Percentiles rank a stretch among this genome's conserved stretches.
These are phyloP conservation scores for Salix caprea DNA, from an alignment of 345 rosid species.

Conservation along the genomic window DNA sequence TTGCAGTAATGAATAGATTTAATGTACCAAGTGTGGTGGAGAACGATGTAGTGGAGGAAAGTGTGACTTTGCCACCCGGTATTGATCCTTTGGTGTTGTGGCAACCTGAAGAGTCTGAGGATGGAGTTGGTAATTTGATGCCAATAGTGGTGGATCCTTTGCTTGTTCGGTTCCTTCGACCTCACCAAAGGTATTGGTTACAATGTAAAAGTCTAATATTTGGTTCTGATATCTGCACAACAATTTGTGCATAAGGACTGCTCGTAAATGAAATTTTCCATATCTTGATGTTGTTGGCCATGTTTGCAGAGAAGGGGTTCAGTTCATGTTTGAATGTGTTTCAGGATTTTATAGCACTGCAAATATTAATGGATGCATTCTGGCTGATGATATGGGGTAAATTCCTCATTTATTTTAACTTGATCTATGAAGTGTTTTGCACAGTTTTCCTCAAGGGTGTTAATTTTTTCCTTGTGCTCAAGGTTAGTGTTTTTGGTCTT, in stretches of 20 bases:
- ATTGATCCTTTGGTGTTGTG: slow-evolving; percentile 78
- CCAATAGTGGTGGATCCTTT: slow-evolving; percentile 73
- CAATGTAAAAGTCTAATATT: neutral
- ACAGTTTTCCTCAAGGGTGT: neutral
- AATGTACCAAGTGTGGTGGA: slow-evolving; percentile 26
- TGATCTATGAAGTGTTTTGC: neutral
- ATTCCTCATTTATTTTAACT: slow-evolving; percentile 14
- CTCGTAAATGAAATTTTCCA: neutral
- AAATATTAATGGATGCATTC: slow-evolving; percentile 81
- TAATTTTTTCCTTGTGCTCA: neutral
- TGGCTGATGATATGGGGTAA: slow-evolving; percentile 99
- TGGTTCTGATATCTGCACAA: neutral
- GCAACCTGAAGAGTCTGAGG: slow-evolving; percentile 64
- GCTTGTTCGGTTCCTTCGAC: slow-evolving; percentile 89
- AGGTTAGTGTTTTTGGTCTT: slow-evolving; percentile 12
- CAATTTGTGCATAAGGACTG: neutral
- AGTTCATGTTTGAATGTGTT: slow-evolving; percentile 95
- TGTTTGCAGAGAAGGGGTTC: slow-evolving; percentile 92
- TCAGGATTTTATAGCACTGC: slow-evolving; percentile 57
- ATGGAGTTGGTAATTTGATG: slow-evolving; percentile 27
- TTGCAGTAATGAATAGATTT: slow-evolving; percentile 38
- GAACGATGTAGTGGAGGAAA: slow-evolving; percentile 50
- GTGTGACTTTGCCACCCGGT: slow-evolving; percentile 66
- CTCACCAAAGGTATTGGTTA: slow-evolving; percentile 83
- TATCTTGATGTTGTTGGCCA: neutral